phyloP scores from a whole-genome alignment of 75 land plant genomes.

The Pinus tabuliformis region DNA sequence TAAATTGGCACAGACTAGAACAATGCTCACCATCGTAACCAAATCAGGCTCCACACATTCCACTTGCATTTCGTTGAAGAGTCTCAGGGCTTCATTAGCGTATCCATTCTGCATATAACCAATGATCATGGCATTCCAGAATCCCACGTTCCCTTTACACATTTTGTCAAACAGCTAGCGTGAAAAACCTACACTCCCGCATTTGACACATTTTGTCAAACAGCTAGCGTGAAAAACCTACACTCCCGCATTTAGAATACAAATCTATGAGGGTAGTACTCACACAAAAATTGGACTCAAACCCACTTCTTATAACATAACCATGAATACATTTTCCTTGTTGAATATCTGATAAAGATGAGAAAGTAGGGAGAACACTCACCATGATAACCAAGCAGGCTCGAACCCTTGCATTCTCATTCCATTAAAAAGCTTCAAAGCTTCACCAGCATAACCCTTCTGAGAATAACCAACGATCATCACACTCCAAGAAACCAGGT shows the following conservation, averaged over 20 bases:
- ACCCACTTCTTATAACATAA: constrained; percentile 30
- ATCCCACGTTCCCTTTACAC: not conserved
- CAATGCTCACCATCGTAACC: constrained; percentile 14
- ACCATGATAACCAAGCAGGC: constrained; percentile 29
- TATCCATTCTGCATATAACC: constrained; percentile 23
- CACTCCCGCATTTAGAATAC: constrained; percentile 46
- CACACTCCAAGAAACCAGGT: constrained; percentile 57
- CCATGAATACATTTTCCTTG: constrained; percentile 33
- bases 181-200: constrained; percentile 40
- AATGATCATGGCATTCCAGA: constrained; percentile 25
- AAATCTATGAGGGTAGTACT: constrained; percentile 40
- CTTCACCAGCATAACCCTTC: constrained; percentile 30
- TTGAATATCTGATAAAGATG: constrained; percentile 23
- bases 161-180: constrained; percentile 10
- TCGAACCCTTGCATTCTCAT: constrained; percentile 38
- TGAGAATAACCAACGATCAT: constrained; percentile 45
- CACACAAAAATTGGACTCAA: constrained; percentile 19
- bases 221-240: constrained; percentile 27
- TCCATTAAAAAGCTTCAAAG: constrained; percentile 39
- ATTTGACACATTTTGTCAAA: constrained; percentile 20
- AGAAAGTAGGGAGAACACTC: constrained; percentile 39
- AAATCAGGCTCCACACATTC: constrained; percentile 20
- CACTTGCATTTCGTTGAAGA: constrained; percentile 16
- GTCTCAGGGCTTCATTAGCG: constrained; percentile 14
- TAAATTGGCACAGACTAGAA: constrained; percentile 22